Base-by-base conservation (phyloP, 352 stramenopile species). In the Aphanomyces invadans region DNA sequence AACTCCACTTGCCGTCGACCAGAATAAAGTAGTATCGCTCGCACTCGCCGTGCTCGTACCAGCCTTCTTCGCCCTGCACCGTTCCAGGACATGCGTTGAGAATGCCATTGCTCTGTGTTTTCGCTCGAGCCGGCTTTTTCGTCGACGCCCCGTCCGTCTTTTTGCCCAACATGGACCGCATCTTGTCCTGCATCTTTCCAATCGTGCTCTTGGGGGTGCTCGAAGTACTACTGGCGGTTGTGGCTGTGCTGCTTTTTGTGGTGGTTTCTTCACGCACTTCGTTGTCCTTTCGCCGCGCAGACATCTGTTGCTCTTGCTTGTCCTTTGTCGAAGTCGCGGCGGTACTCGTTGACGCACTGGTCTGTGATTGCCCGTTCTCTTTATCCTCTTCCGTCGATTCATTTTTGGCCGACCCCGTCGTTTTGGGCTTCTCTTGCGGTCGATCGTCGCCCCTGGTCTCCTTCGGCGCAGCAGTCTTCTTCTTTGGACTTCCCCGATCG, bases 1-100 rank as follows among this genome's bases (percentile, higher is more conserved):
- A 73, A 74, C 79, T 90, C 84, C 84, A 93, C 72, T 91, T 93
- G 70, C 77, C 74, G 56, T 93, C 82, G 36, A 90, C 51, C 21
- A 91, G 75, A 19, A 90, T 71, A 63, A 93, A 93, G 71, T 93
- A 93, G 70, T 93, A 93, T 42, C 85, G 82, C 69, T 92, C 85
- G 48, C 88, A 88, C 71, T 91, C 85, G 36, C 85, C 85, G 64
- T 93, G 85, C 65, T 93, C 83, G 71, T 93, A 93, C 85, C 85
- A 93, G 17, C 85, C 85, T 76, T 93, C 85, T 45, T 93, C 85
- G 49, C 85, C 85, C 71, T 93, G 85, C 12, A 83, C 73, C 19
- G 85, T 93, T 33, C 83, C 81, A 5, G 79, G 64, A 68, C 85
- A 93, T 5, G 85, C 82, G 62, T 91, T 93, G 25, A 93, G 62